Percentiles rank a stretch among this genome's conserved stretches.
Conservation (phyloP, 805 yeast genomes). For the Torulaspora quercuum region DNA sequence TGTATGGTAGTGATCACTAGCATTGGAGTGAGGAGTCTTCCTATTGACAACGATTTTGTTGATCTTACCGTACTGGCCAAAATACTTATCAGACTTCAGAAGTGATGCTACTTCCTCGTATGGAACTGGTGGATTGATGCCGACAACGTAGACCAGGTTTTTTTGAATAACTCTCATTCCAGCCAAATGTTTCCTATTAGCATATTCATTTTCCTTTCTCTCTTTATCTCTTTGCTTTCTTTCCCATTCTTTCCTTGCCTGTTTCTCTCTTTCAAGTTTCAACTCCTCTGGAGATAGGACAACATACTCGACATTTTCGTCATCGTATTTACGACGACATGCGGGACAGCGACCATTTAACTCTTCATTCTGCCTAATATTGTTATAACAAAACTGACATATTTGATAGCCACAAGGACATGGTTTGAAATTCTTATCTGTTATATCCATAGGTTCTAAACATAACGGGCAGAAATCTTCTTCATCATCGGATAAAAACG, state of each 20-base stretch:
- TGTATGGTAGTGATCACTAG: slow-evolving; percentile 29
- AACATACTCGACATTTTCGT: slow-evolving; percentile 85
- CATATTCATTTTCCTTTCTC: slow-evolving; percentile 80
- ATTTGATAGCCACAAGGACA: slow-evolving; percentile 99
- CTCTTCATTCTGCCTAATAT: slow-evolving; percentile 92
- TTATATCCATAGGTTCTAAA: slow-evolving; percentile 95
- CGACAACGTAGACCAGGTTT: slow-evolving; percentile 93
- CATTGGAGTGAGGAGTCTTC: slow-evolving; percentile 45
- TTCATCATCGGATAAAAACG: slow-evolving; percentile 37
- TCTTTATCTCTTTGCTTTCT: slow-evolving; percentile 86
- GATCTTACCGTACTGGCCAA: slow-evolving; percentile 98
- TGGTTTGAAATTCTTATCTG: slow-evolving; percentile 96
- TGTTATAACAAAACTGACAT: slow-evolving; percentile 97
- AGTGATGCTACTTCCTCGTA: slow-evolving; percentile 82
- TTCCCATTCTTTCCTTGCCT: slow-evolving; percentile 76
- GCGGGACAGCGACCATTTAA: slow-evolving; percentile 96
- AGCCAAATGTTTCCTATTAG: slow-evolving; percentile 81
- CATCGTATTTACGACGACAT: slow-evolving; percentile 91
- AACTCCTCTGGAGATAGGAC: slow-evolving; percentile 78
- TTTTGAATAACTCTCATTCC: slow-evolving; percentile 98
- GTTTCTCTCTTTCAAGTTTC: slow-evolving; percentile 75
- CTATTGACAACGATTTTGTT: slow-evolving; percentile 90
- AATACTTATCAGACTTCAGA: slow-evolving; percentile 84
- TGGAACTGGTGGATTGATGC: slow-evolving; percentile 71
- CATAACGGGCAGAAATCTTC: slow-evolving; percentile 72